Evolutionary conservation across 192 early-diverging fungal genomes (phyloP).

Genomic region (Coemansia sp.): DNA sequence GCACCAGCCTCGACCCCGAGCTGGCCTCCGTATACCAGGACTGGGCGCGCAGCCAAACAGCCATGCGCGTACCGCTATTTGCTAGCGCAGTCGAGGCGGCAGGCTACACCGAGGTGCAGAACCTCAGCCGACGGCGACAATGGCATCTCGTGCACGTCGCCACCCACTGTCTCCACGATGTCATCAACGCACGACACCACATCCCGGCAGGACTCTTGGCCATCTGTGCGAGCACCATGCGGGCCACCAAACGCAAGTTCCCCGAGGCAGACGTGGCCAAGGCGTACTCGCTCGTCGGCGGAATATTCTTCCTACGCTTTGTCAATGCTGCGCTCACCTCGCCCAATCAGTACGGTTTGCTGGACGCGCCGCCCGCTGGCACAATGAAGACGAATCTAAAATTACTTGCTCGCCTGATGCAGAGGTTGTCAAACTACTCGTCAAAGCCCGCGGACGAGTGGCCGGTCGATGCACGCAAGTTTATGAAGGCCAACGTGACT

Average conservation of each 20-base stretch:
- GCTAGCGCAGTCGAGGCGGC: conserved; percentile 44
- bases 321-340: conserved; percentile 46
- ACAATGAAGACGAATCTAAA: conserved; percentile 43
- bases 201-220: conserved; percentile 38
- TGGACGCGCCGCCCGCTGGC: conserved; percentile 15
- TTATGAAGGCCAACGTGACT: conserved; percentile 32
- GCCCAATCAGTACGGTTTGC: conserved; percentile 42
- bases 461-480: conserved; percentile 39
- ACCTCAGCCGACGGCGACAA: conserved; percentile 49
- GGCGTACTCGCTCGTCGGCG: conserved; percentile 47
- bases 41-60: conserved; percentile 35
- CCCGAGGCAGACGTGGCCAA: conserved; percentile 23
- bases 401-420: conserved; percentile 43
- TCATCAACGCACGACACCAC: conserved; percentile 26
- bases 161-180: conserved; percentile 41
- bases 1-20: conserved; percentile 37
- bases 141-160: conserved; percentile 37
- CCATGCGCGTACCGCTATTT: conserved; percentile 17
- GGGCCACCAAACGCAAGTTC: conserved; percentile 30
- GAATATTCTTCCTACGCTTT: conserved; percentile 52
- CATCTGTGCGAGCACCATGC: conserved; percentile 38
- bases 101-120: conserved; percentile 52
- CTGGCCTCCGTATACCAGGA: conserved; percentile 46
- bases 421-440: conserved; percentile 48
- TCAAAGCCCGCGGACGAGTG: conserved; percentile 41